phyloP scores from a whole-genome alignment of 192 early-diverging fungal species.

The Backusella tarrabulga region DNA sequence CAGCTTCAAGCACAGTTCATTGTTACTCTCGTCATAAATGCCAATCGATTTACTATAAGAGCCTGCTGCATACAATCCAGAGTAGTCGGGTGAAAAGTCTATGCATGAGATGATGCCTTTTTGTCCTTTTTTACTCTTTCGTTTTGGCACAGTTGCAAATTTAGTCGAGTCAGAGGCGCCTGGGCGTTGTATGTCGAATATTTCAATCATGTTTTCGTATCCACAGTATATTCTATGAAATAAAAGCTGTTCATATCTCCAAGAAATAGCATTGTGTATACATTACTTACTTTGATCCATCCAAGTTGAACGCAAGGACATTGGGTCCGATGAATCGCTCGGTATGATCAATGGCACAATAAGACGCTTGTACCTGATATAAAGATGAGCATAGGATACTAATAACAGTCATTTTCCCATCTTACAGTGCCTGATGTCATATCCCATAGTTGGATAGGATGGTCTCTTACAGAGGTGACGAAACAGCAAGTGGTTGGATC shows the following conservation, averaged over 20 bases:
- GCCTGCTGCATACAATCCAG: constrained; percentile 70
- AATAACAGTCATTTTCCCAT: background rate
- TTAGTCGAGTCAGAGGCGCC: constrained; percentile 49
- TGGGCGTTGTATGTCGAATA: constrained; percentile 69
- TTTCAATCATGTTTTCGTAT: constrained; percentile 61
- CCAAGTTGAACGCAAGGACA: constrained; percentile 65
- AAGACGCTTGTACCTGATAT: constrained; percentile 59
- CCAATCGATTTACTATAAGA: constrained; percentile 70
- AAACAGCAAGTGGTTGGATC: constrained; percentile 64
- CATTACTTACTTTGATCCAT: constrained; percentile 53
- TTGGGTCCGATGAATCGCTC: constrained; percentile 67
- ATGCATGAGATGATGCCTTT: constrained; percentile 78
- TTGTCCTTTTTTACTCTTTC: constrained; percentile 69
- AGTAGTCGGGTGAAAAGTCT: constrained; percentile 63
- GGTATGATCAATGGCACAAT: constrained; percentile 60
- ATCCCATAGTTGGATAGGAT: constrained; percentile 80
- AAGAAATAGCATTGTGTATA: background rate
- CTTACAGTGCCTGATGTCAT: constrained; percentile 56
- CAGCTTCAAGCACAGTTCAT: constrained; percentile 53
- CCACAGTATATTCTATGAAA: constrained; percentile 64
- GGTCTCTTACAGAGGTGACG: constrained; percentile 64
- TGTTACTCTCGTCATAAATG: constrained; percentile 55
- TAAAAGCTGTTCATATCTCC: background rate
- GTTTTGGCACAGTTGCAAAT: constrained; percentile 52
- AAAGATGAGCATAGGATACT: background rate